A percentile compares a stretch with the other conserved stretches of the same genome.
Evolutionary conservation across 306 rosid species (phyloP).

Genomic region (Lupinus albus): DNA sequence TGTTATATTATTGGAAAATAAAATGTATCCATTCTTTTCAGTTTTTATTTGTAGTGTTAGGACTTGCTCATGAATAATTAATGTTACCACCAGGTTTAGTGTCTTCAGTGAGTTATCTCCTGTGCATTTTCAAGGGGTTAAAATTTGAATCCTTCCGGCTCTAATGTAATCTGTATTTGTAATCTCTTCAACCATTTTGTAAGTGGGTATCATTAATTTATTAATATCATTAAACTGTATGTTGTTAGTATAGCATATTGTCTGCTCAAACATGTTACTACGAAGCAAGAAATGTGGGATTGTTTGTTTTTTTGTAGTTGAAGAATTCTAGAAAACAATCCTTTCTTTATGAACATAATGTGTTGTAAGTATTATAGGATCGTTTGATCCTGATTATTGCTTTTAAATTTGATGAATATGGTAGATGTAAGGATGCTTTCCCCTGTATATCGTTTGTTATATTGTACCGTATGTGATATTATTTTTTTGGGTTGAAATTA

Average conservation of each 20-base stretch:
- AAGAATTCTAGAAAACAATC: too few relatives aligned
- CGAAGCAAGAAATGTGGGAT: background rate
- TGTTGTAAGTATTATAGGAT: too few relatives aligned
- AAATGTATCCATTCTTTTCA: conserved; percentile 31
- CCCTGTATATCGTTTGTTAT: background rate
- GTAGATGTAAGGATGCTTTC: background rate
- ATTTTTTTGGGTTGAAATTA: background rate
- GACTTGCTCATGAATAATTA: conserved; percentile 30
- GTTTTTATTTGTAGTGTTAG: conserved; percentile 3
- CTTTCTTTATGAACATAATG: too few relatives aligned
- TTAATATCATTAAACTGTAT: conserved; percentile 9
- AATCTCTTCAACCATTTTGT: conserved; percentile 20
- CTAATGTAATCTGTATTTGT: conserved; percentile 41
- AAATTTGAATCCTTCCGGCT: conserved; percentile 45
- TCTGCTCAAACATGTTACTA: background rate
- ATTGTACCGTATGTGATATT: background rate
- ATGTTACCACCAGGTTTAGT: conserved; percentile 41
- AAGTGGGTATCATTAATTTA: conserved; percentile 39
- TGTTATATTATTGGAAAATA: conserved; percentile 35
- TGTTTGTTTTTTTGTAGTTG: background rate
- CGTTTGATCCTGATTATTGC: too few relatives aligned
- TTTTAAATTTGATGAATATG: background rate
- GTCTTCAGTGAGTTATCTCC: conserved; percentile 29
- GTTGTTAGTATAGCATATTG: background rate
- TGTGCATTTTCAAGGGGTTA: conserved; percentile 27